Evolutionary conservation across 805 yeast species (phyloP).

Genomic region (Candida dendrica): DNA sequence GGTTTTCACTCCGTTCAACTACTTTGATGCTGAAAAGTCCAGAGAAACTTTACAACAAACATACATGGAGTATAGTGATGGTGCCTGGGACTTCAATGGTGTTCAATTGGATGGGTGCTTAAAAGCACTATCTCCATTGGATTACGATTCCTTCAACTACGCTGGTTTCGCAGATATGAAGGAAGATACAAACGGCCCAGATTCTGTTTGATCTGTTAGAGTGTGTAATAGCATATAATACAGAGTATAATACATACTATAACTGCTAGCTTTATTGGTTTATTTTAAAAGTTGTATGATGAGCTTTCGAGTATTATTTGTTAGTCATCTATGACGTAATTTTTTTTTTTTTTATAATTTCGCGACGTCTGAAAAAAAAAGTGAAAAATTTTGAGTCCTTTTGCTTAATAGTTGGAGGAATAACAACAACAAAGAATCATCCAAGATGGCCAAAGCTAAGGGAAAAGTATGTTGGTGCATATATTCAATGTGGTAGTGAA

Average conservation of each 20-base stretch:
- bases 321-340: too few species aligned
- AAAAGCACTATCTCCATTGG: conserved; percentile 9
- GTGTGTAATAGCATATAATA: too few species aligned
- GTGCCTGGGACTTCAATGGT: conserved; percentile 19
- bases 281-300: too few species aligned
- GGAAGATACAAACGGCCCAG: too few species aligned
- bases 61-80: conserved; percentile 14
- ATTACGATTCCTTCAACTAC: conserved; percentile 12
- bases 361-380: too few species aligned
- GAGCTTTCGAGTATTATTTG: too few species aligned
- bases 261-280: too few species aligned
- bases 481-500: not conserved
- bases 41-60: conserved; percentile 18
- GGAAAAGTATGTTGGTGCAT: conserved; percentile 40
- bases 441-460: conserved; percentile 68
- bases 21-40: conserved; percentile 19
- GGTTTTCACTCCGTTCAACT: conserved; percentile 21
- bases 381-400: not conserved
- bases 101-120: conserved; percentile 12
- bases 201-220: too few species aligned
- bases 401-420: not conserved
- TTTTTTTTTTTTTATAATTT: too few species aligned
- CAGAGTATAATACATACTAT: too few species aligned
- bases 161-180: conserved; percentile 15
- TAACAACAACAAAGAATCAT: conserved; percentile 1